Conservation (phyloP, 192 early-diverging fungal genomes). For the Podila epigama region DNA sequence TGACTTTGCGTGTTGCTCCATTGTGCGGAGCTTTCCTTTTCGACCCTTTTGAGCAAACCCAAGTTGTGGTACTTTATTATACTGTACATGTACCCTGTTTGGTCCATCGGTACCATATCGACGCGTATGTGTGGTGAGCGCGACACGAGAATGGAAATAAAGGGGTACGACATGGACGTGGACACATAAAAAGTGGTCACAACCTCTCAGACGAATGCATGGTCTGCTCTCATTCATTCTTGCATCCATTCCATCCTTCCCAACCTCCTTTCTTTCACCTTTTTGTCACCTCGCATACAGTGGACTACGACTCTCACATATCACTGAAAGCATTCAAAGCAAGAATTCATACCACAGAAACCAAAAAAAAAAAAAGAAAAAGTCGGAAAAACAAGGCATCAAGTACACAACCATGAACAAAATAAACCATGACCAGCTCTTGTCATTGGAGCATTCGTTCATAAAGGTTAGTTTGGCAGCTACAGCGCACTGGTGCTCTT, state of each 20-base stretch:
- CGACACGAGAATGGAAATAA: too few species aligned
- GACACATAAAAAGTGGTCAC: too few species aligned
- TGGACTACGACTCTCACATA: too few species aligned
- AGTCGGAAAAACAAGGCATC: neutral
- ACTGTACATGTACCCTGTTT: too few species aligned
- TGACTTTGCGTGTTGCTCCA: too few species aligned
- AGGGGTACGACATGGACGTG: too few species aligned
- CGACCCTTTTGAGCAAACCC: too few species aligned
- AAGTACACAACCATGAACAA: constrained; percentile 63
- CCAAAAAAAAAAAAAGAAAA: neutral
- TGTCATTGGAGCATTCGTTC: constrained; percentile 93
- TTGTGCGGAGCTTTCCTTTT: too few species aligned
- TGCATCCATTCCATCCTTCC: neutral
- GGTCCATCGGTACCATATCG: too few species aligned
- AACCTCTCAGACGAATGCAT: too few species aligned
- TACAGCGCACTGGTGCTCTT: neutral
- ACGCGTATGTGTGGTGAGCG: too few species aligned
- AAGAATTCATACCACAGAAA: neutral
- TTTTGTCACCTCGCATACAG: neutral
- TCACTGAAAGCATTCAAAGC: neutral
- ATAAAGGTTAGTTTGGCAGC: constrained; percentile 73
- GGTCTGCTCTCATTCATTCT: neutral
- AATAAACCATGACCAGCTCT: constrained; percentile 77
- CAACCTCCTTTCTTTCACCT: neutral
- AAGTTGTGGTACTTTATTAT: too few species aligned